Percentiles rank a stretch among this genome's conserved stretches.
Conservation (phyloP, 2,329 filamentous ascomycete species). For the Metarhizium brunneum region DNA sequence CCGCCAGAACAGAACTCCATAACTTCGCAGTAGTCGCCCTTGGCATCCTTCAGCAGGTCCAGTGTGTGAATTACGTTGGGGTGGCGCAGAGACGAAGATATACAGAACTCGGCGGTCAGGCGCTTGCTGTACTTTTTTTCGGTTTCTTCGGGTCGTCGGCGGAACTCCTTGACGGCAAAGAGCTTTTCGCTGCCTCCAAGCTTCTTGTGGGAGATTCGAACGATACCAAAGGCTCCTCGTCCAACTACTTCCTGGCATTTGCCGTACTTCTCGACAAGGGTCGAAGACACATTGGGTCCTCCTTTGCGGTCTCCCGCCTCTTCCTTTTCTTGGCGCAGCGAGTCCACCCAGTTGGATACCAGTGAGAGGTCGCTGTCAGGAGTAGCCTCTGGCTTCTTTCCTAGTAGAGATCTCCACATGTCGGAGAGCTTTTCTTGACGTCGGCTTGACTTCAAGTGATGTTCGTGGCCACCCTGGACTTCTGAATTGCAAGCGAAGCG, state of each 20-base stretch:
- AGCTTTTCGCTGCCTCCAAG: conserved; percentile 81
- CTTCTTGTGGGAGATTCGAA: conserved; percentile 94
- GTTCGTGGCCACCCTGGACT: conserved; percentile 65
- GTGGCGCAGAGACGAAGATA: conserved; percentile 91
- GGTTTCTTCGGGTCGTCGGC: conserved; percentile 84
- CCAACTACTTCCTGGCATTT: conserved; percentile 97
- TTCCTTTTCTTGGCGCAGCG: conserved; percentile 80
- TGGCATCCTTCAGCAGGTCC: conserved; percentile 88
- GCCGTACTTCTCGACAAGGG: conserved; percentile 91
- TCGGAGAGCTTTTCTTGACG: conserved; percentile 91
- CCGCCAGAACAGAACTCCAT: conserved; percentile 99
- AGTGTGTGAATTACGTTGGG: conserved; percentile 98
- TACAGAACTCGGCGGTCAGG: conserved; percentile 94
- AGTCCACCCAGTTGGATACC: conserved; percentile 93
- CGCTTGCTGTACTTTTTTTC: conserved; percentile 98
- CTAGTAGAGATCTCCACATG: conserved; percentile 80
- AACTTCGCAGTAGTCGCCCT: conserved; percentile 96
- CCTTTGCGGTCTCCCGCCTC: conserved; percentile 74
- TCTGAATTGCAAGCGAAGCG: conserved; percentile 44
- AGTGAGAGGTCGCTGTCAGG: conserved; percentile 79
- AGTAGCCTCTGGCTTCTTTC: conserved; percentile 67
- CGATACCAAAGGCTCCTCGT: conserved; percentile 92
- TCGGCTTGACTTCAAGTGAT: conserved; percentile 80
- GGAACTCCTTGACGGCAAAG: conserved; percentile 97
- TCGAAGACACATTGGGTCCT: conserved; percentile 58